Percentiles rank a stretch among this genome's conserved stretches.
phyloP scores from a whole-genome alignment of 1,139 yeast species.

The Geotrichum histeridarum region DNA sequence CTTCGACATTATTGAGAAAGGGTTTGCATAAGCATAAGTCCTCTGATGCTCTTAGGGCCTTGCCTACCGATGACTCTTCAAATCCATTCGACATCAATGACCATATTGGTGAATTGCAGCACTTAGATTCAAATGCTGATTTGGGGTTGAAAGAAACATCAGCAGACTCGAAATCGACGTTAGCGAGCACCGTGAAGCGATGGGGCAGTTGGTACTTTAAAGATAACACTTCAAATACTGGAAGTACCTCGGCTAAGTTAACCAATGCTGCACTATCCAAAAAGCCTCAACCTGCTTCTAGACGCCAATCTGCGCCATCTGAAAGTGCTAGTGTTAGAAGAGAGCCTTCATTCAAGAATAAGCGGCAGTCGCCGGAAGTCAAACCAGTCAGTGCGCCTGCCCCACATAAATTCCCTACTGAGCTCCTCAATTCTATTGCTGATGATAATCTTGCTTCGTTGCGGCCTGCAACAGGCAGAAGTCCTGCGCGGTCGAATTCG shows the following conservation, averaged over 20 bases:
- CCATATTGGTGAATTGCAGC: slow-evolving; percentile 24
- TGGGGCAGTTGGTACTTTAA: slow-evolving; percentile 34
- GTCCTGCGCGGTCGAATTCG: background rate
- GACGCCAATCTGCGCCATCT: slow-evolving; percentile 2
- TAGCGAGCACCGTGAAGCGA: slow-evolving; percentile 30
- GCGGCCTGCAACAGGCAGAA: background rate
- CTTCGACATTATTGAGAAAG: background rate
- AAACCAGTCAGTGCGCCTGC: slow-evolving; percentile 27
- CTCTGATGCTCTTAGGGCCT: background rate
- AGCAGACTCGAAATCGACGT: slow-evolving; percentile 11
- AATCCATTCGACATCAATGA: slow-evolving; percentile 7
- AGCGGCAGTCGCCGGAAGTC: background rate
- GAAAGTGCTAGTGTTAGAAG: background rate
- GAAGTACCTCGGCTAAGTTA: too few species aligned
- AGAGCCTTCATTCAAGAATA: background rate
- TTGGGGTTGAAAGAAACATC: background rate
- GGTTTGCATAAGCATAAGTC: background rate
- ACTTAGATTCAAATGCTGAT: background rate
- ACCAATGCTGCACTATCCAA: background rate
- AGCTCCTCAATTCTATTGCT: slow-evolving; percentile 23
- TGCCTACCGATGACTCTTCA: background rate
- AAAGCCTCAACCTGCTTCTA: background rate
- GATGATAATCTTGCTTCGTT: background rate
- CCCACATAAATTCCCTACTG: slow-evolving; percentile 34
- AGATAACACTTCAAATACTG: slow-evolving; percentile 18